Evolutionary conservation across 2,329 filamentous ascomycete species (phyloP).

Genomic region (Trichophyton verrucosum): DNA sequence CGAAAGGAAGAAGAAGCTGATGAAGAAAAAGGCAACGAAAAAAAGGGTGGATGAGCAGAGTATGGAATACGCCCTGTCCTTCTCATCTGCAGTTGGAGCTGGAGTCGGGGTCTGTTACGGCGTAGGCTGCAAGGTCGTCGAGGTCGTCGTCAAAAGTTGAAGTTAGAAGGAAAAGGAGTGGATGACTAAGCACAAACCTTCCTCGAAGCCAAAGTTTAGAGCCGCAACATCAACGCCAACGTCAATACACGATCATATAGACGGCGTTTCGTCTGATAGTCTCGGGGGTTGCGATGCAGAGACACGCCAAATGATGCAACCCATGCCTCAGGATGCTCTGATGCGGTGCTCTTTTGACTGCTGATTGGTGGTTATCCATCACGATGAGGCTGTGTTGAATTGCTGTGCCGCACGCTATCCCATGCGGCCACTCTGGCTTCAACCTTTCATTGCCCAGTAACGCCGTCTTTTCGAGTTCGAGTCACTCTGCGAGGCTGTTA

Average conservation of each 20-base stretch:
- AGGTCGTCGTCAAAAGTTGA: not conserved
- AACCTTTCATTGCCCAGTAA: not conserved
- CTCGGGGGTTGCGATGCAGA: not conserved
- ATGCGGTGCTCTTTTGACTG: not conserved
- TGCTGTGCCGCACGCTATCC: slow-evolving; percentile 3
- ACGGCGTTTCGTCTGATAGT: not conserved
- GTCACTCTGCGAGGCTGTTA: not conserved
- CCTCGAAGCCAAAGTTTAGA: not conserved
- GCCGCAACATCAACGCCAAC: not conserved
- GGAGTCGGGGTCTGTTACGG: not conserved
- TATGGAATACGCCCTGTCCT: not conserved
- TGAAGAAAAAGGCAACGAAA: not conserved
- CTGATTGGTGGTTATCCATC: not conserved
- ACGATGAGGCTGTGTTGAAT: not conserved
- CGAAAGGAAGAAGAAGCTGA: not conserved
- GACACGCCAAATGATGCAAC: not conserved
- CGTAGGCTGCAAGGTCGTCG: not conserved
- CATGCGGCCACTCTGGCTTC: slow-evolving; percentile 1
- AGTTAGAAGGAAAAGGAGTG: not conserved
- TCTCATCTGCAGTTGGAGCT: not conserved
- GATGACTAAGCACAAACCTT: not conserved
- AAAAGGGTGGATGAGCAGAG: not conserved
- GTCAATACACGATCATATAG: not conserved
- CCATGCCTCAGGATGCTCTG: not conserved
- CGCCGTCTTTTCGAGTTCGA: not conserved